Conservation (phyloP, 768 basidiomycete species). For the Mycena crocata region DNA sequence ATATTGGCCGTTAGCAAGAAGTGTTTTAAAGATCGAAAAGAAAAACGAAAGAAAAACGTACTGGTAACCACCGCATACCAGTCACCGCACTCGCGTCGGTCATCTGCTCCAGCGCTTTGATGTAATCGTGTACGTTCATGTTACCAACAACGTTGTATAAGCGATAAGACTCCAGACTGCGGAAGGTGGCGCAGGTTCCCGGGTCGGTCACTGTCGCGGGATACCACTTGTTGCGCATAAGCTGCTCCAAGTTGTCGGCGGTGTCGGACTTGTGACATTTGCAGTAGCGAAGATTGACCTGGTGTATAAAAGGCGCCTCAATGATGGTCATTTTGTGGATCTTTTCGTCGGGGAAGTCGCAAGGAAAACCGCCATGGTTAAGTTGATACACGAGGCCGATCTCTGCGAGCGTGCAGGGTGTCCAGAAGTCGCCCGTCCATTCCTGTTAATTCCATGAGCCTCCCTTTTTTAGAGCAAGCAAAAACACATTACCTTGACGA, state of each 20-base stretch:
- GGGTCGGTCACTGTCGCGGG: no score
- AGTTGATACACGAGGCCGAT: constrained; percentile 30
- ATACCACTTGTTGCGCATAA: no score
- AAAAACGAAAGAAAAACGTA: not conserved
- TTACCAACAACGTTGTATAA: no score
- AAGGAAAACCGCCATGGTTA: constrained; percentile 20
- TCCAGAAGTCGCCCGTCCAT: constrained; percentile 30
- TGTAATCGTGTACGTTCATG: constrained; percentile 1
- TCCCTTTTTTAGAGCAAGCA: no score
- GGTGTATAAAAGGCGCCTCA: constrained; percentile 14
- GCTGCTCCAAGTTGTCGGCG: no score
- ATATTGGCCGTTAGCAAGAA: no score
- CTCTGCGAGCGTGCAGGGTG: not conserved
- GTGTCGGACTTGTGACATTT: no score
- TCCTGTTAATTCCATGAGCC: constrained; percentile 18
- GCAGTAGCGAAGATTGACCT: constrained; percentile 16
- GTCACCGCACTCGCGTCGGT: not conserved
- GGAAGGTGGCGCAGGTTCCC: no score
- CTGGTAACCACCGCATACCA: not conserved
- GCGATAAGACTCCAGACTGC: no score
- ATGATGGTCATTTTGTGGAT: constrained; percentile 16
- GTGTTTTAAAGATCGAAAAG: no score
- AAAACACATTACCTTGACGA: constrained; percentile 4
- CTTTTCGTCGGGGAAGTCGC: not conserved
- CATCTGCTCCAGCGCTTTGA: not conserved